phyloP scores from a whole-genome alignment of 768 basidiomycete genomes.

The Xanthoconium purpureum region DNA sequence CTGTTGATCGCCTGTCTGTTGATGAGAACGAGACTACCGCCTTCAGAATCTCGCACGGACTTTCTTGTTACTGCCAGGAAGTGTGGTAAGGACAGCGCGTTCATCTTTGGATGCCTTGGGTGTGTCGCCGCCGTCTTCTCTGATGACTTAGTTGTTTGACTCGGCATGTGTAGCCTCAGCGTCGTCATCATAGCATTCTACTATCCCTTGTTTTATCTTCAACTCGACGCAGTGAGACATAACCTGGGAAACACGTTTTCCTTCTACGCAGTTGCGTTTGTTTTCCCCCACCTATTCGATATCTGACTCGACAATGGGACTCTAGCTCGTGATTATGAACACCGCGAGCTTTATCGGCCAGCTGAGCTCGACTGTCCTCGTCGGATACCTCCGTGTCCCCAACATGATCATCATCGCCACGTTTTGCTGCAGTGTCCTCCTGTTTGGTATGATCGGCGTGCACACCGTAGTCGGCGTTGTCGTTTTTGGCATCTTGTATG shows the following conservation, averaged over 20 bases:
- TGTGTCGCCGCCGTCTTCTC: background rate
- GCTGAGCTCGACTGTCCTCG: slow-evolving; percentile 45
- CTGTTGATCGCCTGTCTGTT: slow-evolving; percentile 40
- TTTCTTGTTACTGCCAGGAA: slow-evolving; percentile 23
- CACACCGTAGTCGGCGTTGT: slow-evolving; percentile 39
- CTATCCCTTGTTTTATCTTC: slow-evolving; percentile 59
- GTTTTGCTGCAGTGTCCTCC: slow-evolving; percentile 35
- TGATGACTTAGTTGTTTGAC: background rate
- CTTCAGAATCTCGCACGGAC: slow-evolving; percentile 27
- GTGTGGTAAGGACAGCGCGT: slow-evolving; percentile 24
- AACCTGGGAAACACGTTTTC: slow-evolving; percentile 46
- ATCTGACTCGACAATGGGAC: background rate
- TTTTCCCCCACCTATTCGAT: background rate
- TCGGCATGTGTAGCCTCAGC: slow-evolving; percentile 14
- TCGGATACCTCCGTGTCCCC: slow-evolving; percentile 42
- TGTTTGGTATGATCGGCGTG: slow-evolving; percentile 49
- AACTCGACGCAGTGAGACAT: slow-evolving; percentile 50
- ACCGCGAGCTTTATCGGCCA: slow-evolving; percentile 53
- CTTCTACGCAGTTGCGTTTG: slow-evolving; percentile 51
- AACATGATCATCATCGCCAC: slow-evolving; percentile 36
- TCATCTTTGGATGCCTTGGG: slow-evolving; percentile 30
- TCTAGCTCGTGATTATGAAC: slow-evolving; percentile 56
- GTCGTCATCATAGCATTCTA: slow-evolving; percentile 44
- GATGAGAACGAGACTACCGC: slow-evolving; percentile 39
- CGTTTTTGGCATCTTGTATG: slow-evolving; percentile 44